These are phyloP conservation scores for Salisapilia sapeloensis DNA, from an alignment of 352 stramenopile species.

Conservation along the genomic window DNA sequence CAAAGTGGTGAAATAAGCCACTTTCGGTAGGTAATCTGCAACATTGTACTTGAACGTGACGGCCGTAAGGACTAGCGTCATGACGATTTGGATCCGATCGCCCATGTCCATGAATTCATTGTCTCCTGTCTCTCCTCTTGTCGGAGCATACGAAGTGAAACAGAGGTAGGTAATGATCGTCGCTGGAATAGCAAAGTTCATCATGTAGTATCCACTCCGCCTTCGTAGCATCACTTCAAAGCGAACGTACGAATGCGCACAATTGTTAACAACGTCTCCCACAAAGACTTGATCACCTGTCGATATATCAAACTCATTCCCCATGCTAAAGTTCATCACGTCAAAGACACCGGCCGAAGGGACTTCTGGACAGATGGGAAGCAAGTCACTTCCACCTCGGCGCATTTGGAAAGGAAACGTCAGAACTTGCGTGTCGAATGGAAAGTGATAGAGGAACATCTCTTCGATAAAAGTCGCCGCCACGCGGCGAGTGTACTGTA, in stretches of 20 bases:
- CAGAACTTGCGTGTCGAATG: slow-evolving; percentile 41
- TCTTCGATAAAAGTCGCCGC: slow-evolving; percentile 31
- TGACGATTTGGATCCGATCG: slow-evolving; percentile 30
- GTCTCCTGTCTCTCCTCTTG: no score
- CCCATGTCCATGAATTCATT: slow-evolving; percentile 20
- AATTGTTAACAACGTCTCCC: slow-evolving; percentile 12
- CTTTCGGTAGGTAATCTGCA: slow-evolving; percentile 21
- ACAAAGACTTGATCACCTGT: slow-evolving; percentile 33
- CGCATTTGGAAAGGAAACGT: slow-evolving; percentile 23
- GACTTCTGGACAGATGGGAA: slow-evolving; percentile 12
- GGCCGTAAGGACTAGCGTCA: slow-evolving; percentile 37
- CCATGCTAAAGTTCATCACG: slow-evolving; percentile 29
- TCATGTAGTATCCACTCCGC: slow-evolving; percentile 28
- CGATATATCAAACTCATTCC: slow-evolving; percentile 33
- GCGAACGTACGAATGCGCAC: slow-evolving; percentile 17
- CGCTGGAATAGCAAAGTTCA: slow-evolving; percentile 23
- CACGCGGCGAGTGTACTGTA: slow-evolving; percentile 19
- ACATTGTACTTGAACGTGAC: slow-evolving; percentile 53
- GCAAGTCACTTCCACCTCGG: slow-evolving; percentile 11
- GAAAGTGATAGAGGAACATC: slow-evolving; percentile 35
- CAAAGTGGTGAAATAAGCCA: slow-evolving; percentile 49
- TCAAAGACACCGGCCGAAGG: slow-evolving; percentile 23
- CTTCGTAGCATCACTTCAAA: slow-evolving; percentile 48
- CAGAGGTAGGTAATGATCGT: slow-evolving; percentile 35
- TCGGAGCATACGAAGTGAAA: slow-evolving; percentile 26